Evolutionary conservation across 1,139 yeast species (phyloP), one percentile per base, ranked within the genome.

Genomic region (Candida gigantensis): DNA sequence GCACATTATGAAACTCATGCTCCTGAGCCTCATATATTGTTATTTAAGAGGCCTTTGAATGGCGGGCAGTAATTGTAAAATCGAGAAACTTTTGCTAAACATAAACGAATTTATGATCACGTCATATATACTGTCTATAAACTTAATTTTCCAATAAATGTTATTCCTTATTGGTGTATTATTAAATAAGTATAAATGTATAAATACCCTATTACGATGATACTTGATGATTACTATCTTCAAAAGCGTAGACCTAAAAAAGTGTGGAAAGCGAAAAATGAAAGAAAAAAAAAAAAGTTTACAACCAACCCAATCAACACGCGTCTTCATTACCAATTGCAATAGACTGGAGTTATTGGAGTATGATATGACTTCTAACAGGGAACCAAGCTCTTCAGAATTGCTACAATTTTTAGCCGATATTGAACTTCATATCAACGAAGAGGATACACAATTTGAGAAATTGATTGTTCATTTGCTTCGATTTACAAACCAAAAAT

Each of bases 1-100:
- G 94, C 78, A 35, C 98, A 94, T 61, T 94, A 92, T 58, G 99
- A 92, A 56, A 90, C 96, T 35, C 99, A 94, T 62, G 81, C 97
- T 0, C 99, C 98, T 24, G 99, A 94, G 60, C 99, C 99, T 18
- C 98, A 94, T 58, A 92, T 94, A 44, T 68, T 94, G 45, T 72
- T 94, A 46, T 94, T 94, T 70, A 92, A 90, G 58, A 71, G 88
- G 52, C 77, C 83, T 39, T 66, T 62, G 39, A 68, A 66, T 47
- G 64, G 61, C 37, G 57, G 59, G 11, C 57, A 47, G 27, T 46
- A 18, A 21, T n/a, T n/a, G n/a, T n/a, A n/a, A n/a, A n/a, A n/a
- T n/a, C n/a, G n/a, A n/a, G n/a, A n/a, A n/a, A n/a, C n/a, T n/a
- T n/a, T n/a, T n/a, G n/a, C n/a, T n/a, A n/a, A n/a, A n/a, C n/a